phyloP scores from a whole-genome alignment of 441 rosid species.

The Euphorbia schlechtendalii region DNA sequence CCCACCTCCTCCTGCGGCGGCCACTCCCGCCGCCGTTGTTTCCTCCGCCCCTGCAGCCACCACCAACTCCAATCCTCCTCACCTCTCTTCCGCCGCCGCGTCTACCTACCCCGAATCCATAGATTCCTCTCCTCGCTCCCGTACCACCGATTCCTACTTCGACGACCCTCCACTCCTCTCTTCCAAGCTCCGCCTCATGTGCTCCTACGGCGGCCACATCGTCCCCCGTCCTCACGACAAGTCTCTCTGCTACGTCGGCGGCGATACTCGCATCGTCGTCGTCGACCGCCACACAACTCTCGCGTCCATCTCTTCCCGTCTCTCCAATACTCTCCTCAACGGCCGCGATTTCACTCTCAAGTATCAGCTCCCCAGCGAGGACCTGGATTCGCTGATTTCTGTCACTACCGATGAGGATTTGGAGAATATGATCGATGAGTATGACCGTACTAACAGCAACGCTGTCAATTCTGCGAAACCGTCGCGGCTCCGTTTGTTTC shows the following conservation, averaged over 20 bases:
- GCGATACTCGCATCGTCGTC: slow-evolving; percentile 85
- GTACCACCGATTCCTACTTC: slow-evolving; percentile 56
- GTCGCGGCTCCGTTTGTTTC: too few species aligned
- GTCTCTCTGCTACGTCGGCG: slow-evolving; percentile 82
- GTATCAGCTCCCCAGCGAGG: slow-evolving; percentile 89
- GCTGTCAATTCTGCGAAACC: too few species aligned
- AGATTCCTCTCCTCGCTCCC: slow-evolving; percentile 81
- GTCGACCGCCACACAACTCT: slow-evolving; percentile 65
- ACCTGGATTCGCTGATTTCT: slow-evolving; percentile 83
- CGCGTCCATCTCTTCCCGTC: slow-evolving; percentile 45
- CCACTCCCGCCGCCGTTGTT: slow-evolving; percentile 12
- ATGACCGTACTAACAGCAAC: slow-evolving; percentile 32
- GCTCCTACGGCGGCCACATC: slow-evolving; percentile 91
- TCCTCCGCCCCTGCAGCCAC: slow-evolving; percentile 20
- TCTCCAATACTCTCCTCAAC: slow-evolving; percentile 54
- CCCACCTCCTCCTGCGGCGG: slow-evolving; percentile 16
- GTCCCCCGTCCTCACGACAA: slow-evolving; percentile 94
- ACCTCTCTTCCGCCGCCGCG: slow-evolving; percentile 12
- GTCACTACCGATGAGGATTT: slow-evolving; percentile 88
- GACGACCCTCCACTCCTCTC: slow-evolving; percentile 48
- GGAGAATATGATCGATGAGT: slow-evolving; percentile 92
- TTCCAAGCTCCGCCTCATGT: slow-evolving; percentile 86
- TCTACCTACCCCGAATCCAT: slow-evolving; percentile 43
- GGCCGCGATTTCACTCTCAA: slow-evolving; percentile 70
- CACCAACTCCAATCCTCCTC: neutral